A percentile compares a stretch with the other conserved stretches of the same genome.
Evolutionary conservation across 768 basidiomycete genomes (phyloP).

Genomic region (Filobasidium floriforme): DNA sequence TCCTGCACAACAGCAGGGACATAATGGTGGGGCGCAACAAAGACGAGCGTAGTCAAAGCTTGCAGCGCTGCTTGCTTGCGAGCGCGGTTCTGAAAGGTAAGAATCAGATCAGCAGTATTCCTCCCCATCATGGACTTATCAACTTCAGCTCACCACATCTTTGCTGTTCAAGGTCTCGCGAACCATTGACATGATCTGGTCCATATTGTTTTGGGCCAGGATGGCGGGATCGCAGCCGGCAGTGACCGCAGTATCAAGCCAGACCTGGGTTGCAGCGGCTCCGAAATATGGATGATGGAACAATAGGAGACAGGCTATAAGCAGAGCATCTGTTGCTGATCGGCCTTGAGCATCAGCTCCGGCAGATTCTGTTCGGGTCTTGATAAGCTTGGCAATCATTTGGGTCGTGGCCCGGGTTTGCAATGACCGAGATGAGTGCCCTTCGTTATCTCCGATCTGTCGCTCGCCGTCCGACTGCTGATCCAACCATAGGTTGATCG

Average conservation of each 20-base stretch:
- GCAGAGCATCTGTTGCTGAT: slow-evolving; percentile 30
- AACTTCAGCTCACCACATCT: too few species aligned
- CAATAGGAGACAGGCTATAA: slow-evolving; percentile 58
- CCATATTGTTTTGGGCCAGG: slow-evolving; percentile 46
- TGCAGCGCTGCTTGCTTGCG: slow-evolving; percentile 56
- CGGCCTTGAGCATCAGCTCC: neutral
- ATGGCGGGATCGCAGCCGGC: slow-evolving; percentile 63
- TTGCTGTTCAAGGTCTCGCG: neutral
- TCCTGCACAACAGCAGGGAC: slow-evolving; percentile 66
- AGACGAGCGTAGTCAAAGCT: slow-evolving; percentile 67
- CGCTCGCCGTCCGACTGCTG: neutral
- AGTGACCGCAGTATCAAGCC: slow-evolving; percentile 75
- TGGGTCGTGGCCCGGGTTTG: neutral
- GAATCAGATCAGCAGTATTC: neutral
- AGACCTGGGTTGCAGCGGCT: slow-evolving; percentile 55
- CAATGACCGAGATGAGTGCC: neutral
- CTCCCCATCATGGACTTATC: too few species aligned
- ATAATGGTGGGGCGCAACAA: slow-evolving; percentile 64
- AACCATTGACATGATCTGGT: slow-evolving; percentile 25
- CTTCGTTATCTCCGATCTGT: neutral
- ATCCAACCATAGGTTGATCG: neutral
- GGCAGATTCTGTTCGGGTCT: neutral
- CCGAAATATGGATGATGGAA: slow-evolving; percentile 59
- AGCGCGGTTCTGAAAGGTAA: neutral
- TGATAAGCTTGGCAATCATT: neutral